Evolutionary conservation across 768 basidiomycete genomes (phyloP).

Genomic region (Mycena rosella): DNA sequence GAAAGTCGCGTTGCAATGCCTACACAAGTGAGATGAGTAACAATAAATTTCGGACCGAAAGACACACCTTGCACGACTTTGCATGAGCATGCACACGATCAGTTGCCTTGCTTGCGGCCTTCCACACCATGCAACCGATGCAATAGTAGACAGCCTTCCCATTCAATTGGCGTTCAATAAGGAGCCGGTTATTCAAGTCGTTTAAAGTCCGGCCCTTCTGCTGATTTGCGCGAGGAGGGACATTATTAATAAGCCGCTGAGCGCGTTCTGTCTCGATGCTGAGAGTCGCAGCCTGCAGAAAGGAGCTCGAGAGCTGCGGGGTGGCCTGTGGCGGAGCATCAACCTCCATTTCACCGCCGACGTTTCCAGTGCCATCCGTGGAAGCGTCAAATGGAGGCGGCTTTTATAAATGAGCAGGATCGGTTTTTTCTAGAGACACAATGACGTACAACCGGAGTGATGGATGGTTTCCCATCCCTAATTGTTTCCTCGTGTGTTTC

Average conservation of each 20-base stretch:
- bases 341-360: too few relatives aligned
- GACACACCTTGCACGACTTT: not conserved
- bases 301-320: not conserved
- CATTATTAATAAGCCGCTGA: constrained; percentile 3
- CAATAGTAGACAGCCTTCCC: not conserved
- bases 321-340: not conserved
- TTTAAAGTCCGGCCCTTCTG: constrained; percentile 3
- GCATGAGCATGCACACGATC: constrained; percentile 13
- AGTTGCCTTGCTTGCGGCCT: constrained; percentile 1
- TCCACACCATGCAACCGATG: not conserved
- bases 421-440: too few relatives aligned
- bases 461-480: too few relatives aligned
- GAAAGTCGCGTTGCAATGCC: not conserved
- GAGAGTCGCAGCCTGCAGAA: constrained; percentile 3
- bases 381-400: too few relatives aligned
- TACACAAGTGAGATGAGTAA: not conserved
- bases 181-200: not conserved
- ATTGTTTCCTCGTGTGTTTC: too few relatives aligned
- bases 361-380: too few relatives aligned
- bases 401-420: too few relatives aligned
- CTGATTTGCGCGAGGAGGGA: not conserved
- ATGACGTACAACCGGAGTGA: too few relatives aligned
- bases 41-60: not conserved
- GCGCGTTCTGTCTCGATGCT: not conserved
- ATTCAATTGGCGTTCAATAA: constrained; percentile 1